Conservation (phyloP, 352 stramenopile genomes). For the Phytopythium vexans region DNA sequence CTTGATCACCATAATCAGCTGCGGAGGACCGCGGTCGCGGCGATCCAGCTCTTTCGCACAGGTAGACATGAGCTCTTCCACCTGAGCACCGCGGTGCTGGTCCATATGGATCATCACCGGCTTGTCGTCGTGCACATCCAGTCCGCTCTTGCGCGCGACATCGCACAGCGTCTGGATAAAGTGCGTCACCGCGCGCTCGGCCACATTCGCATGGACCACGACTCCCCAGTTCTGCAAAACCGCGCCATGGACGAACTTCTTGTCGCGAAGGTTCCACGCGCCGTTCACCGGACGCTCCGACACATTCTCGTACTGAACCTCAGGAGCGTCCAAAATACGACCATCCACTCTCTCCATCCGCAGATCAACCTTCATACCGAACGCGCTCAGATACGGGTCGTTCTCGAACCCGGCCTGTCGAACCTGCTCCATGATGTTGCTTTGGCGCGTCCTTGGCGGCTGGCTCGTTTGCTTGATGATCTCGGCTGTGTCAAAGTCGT, state of each 20-base stretch:
- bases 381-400: slow-evolving; percentile 59
- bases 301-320: too few relatives aligned
- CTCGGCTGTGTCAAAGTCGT: slow-evolving; percentile 76
- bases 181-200: slow-evolving; percentile 30
- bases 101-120: slow-evolving; percentile 39
- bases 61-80: slow-evolving; percentile 62
- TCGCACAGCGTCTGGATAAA: slow-evolving; percentile 44
- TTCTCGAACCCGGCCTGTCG: slow-evolving; percentile 66
- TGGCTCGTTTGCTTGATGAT: slow-evolving; percentile 76
- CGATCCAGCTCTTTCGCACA: slow-evolving; percentile 45
- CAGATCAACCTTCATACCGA: too few relatives aligned
- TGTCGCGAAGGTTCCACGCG: too few relatives aligned
- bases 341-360: too few relatives aligned
- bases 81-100: slow-evolving; percentile 26
- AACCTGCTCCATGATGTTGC: slow-evolving; percentile 61
- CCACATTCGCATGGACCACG: slow-evolving; percentile 36
- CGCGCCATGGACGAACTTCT: too few relatives aligned
- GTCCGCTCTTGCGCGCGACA: slow-evolving; percentile 26
- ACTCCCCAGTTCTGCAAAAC: slow-evolving; percentile 70
- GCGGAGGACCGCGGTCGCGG: slow-evolving; percentile 24
- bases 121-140: slow-evolving; percentile 35
- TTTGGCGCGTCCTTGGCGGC: slow-evolving; percentile 35
- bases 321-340: too few relatives aligned
- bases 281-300: too few relatives aligned
- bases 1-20: slow-evolving; percentile 66